Percentiles rank a stretch among this genome's conserved stretches.
These are phyloP conservation scores for Acacia pycnantha DNA, from an alignment of 331 rosid species.

Conservation along the genomic window DNA sequence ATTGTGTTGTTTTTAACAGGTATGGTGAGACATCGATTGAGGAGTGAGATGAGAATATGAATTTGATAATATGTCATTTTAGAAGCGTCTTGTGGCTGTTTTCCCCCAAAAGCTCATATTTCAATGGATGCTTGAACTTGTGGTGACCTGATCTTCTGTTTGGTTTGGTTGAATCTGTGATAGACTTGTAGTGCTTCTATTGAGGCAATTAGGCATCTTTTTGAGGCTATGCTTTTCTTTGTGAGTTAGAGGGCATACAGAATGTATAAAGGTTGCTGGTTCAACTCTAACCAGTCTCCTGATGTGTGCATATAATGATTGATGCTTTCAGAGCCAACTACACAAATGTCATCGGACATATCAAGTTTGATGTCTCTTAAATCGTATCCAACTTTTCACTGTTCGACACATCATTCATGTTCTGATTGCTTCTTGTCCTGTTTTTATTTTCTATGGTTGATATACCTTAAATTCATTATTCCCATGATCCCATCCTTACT, in stretches of 20 bases:
- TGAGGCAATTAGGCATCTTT: neutral
- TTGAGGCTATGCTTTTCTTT: neutral
- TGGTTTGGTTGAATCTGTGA: neutral
- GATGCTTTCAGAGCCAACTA: slow-evolving; percentile 38
- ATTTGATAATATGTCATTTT: neutral
- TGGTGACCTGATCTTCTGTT: neutral
- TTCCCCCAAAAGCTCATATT: neutral
- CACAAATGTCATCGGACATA: slow-evolving; percentile 26
- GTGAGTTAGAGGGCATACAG: neutral
- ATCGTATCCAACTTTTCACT: slow-evolving; percentile 39
- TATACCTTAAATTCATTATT: neutral
- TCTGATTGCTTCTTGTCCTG: neutral
- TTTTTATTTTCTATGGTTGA: neutral
- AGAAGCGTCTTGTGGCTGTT: neutral
- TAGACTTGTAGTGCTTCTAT: neutral
- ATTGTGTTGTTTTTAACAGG: neutral
- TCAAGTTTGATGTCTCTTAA: slow-evolving; percentile 34
- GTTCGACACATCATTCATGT: slow-evolving; percentile 28
- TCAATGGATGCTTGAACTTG: neutral
- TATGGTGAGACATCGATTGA: neutral
- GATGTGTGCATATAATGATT: slow-evolving; percentile 19
- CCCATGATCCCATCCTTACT: neutral
- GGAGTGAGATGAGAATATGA: neutral
- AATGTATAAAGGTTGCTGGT: slow-evolving; percentile 32
- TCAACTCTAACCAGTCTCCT: slow-evolving; percentile 21